These are phyloP conservation scores for Metschnikowia gruessii DNA, from an alignment of 805 yeast genomes.

Conservation along the genomic window DNA sequence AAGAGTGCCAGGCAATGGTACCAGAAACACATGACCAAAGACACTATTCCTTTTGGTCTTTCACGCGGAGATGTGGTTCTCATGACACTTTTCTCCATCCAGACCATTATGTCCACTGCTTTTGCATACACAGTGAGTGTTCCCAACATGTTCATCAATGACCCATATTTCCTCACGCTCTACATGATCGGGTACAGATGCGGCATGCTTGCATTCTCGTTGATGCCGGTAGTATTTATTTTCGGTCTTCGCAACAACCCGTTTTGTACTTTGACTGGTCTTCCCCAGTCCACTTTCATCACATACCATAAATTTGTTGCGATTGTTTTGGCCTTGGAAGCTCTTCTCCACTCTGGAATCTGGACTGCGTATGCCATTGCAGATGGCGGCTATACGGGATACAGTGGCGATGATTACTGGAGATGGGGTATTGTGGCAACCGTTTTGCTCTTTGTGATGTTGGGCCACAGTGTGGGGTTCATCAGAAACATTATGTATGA, in stretches of 20 bases:
- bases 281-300: constrained; percentile 17
- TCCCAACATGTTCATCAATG: constrained; percentile 18
- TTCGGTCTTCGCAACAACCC: constrained; percentile 23
- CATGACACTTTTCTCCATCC: constrained; percentile 11
- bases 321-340: constrained; percentile 17
- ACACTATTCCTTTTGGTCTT: constrained; percentile 8
- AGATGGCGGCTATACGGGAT: constrained; percentile 14
- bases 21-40: constrained; percentile 13
- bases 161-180: constrained; percentile 17
- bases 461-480: constrained; percentile 16
- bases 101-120: constrained; percentile 15
- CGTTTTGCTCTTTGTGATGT: constrained; percentile 14
- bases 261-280: constrained; percentile 18
- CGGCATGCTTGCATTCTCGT: constrained; percentile 18
- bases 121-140: constrained; percentile 18
- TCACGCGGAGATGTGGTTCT: constrained; percentile 13
- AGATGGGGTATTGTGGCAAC: constrained; percentile 20
- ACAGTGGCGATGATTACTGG: constrained; percentile 19
- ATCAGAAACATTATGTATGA: constrained; percentile 17
- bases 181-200: constrained; percentile 20
- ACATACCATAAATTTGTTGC: constrained; percentile 18
- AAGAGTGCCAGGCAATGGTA: constrained; percentile 7
- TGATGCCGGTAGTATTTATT: constrained; percentile 19
- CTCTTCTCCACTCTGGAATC: constrained; percentile 17
- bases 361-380: constrained; percentile 20